Base-by-base conservation (phyloP, 2,329 filamentous ascomycete genomes). In the Ciborinia camelliae region DNA sequence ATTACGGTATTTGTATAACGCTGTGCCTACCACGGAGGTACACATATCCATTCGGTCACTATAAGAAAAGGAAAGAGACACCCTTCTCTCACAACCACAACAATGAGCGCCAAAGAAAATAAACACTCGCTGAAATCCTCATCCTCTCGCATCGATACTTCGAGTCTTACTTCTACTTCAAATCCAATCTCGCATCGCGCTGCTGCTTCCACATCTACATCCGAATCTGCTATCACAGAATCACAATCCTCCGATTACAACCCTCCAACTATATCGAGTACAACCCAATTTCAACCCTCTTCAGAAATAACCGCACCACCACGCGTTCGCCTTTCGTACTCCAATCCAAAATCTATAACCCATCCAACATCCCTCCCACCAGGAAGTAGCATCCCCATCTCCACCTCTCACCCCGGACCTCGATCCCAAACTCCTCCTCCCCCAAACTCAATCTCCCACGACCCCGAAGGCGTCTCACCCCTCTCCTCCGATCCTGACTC, bases 121-220 rank as follows among this genome's bases (percentile, higher is more conserved):
- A 57, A 57, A 57, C 39, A 30, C 15, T 9, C 39, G 37, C 39
- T 9, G 2, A 57, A 30, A 18, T 18, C 26, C 26, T 45, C 26
- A 45, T 57, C 39, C n/a, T 32, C 53, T 57, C 54, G 18, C 32
- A 23, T 32, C 39, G 54, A 57, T n/a, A 45, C 18, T 45, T 45
- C 41, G 18, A 45, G 18, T n/a, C n/a, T 20, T 7, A 23, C 41
- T 45, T 45, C 41, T 7, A 45, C 41, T 23, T 45, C 41, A n/a
- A 45, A 45, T 7, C 20, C 53, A 23, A 18, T 57, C 9, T 15
- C 53, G 39, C 54, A 57, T 57, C 54, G 26, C 20, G 10, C 54
- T 32, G 26, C 53, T 20, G 10, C 10, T 20, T 43, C 37, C 30
- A 26, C 15, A 55, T 55, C 53, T 8, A 12, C 18, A n/a, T n/a